Conservation (phyloP, 805 yeast species). For the Candida krabiensis region DNA sequence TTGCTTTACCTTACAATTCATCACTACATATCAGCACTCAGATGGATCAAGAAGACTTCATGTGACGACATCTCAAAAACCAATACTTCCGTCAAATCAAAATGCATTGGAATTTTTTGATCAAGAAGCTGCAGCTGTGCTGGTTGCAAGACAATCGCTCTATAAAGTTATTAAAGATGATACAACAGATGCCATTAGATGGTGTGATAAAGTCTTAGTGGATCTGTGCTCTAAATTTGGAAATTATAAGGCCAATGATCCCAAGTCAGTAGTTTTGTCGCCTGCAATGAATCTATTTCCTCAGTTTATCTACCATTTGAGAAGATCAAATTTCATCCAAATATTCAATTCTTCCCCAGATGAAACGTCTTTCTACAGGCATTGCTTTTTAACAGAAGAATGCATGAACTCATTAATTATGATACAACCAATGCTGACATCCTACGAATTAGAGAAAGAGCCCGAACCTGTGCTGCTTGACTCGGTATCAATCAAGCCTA, state of each 20-base stretch:
- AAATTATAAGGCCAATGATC: constrained; percentile 46
- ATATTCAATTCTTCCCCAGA: constrained; percentile 73
- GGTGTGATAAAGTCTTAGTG: constrained; percentile 48
- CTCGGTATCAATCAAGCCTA: constrained; percentile 59
- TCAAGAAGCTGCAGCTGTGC: constrained; percentile 68
- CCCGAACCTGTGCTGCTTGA: constrained; percentile 66
- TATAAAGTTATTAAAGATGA: constrained; percentile 39
- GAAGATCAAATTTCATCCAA: constrained; percentile 65
- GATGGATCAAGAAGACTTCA: constrained; percentile 56
- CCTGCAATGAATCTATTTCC: constrained; percentile 55
- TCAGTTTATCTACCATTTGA: constrained; percentile 64
- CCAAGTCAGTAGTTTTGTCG: constrained; percentile 50
- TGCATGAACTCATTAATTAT: constrained; percentile 58
- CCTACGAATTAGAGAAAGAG: constrained; percentile 56
- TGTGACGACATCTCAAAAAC: constrained; percentile 57
- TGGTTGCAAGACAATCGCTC: constrained; percentile 56
- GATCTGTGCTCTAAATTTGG: constrained; percentile 48
- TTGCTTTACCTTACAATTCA: constrained; percentile 48
- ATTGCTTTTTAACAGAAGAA: constrained; percentile 61
- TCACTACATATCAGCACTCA: constrained; percentile 63
- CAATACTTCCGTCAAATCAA: constrained; percentile 38
- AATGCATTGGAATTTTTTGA: constrained; percentile 53
- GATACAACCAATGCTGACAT: constrained; percentile 68
- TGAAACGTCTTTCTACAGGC: constrained; percentile 66
- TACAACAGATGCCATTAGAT: constrained; percentile 44